Evolutionary conservation across 164 flowering plant genomes (phyloP).

Genomic region (Vitis rotundifolia): DNA sequence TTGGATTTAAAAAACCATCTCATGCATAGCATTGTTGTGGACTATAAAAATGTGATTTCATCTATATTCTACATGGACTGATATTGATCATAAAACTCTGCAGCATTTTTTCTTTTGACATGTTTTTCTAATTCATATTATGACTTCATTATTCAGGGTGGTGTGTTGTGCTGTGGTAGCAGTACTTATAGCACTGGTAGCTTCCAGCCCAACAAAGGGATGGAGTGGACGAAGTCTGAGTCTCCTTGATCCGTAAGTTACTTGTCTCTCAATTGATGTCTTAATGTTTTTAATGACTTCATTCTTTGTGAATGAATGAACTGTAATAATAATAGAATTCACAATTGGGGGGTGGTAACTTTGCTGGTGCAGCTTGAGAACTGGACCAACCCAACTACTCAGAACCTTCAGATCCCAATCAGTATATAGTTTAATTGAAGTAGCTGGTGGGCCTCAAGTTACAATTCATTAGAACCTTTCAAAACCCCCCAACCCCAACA

Average conservation of each 20-base stretch:
- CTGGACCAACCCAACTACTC: neutral
- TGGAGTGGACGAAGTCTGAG: slow-evolving; percentile 99
- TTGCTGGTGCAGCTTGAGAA: neutral
- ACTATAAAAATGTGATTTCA: neutral
- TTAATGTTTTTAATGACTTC: neutral
- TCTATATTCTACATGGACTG: neutral
- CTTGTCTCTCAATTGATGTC: neutral
- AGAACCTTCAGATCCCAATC: no score
- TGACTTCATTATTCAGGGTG: slow-evolving; percentile 52
- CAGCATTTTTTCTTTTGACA: no score
- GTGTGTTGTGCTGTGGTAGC: slow-evolving; percentile 77
- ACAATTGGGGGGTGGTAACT: no score
- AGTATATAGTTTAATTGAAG: neutral
- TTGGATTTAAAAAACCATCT: neutral
- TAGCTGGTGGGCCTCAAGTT: neutral
- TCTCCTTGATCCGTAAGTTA: slow-evolving; percentile 95
- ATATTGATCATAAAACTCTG: neutral
- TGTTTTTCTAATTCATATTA: neutral
- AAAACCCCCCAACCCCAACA: neutral
- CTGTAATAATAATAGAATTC: no score
- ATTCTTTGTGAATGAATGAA: neutral
- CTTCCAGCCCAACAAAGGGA: slow-evolving; percentile 99
- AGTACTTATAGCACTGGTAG: slow-evolving; percentile 83
- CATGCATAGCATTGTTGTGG: neutral
- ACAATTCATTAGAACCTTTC: neutral